These are phyloP conservation scores for Rosa rugosa DNA, from an alignment of 306 rosid species.

Conservation along the genomic window DNA sequence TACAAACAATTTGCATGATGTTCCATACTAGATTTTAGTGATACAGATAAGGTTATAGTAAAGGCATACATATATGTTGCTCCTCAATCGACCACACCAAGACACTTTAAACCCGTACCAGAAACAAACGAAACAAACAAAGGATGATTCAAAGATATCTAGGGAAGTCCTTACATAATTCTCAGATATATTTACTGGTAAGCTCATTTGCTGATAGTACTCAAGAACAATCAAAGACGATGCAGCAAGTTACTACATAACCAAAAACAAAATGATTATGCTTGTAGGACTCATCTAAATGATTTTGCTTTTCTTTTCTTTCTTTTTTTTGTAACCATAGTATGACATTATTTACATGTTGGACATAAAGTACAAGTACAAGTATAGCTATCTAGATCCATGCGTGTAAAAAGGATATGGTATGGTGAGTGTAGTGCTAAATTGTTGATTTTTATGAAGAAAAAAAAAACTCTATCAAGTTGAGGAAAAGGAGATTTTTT, in stretches of 20 bases:
- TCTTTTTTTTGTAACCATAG: background rate
- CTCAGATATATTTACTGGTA: background rate
- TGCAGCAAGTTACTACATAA: constrained; percentile 14
- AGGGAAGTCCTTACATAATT: background rate
- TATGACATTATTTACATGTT: background rate
- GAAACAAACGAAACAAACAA: no score
- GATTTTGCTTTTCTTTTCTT: background rate
- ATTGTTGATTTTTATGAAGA: background rate
- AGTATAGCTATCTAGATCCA: background rate
- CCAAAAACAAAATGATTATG: constrained; percentile 9
- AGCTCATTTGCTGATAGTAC: background rate
- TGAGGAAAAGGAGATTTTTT: background rate
- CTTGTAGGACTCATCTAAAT: constrained; percentile 18
- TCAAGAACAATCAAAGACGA: background rate
- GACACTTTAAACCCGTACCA: no score
- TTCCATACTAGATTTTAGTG: no score
- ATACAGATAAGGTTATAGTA: no score
- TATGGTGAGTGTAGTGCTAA: background rate
- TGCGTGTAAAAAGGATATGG: background rate
- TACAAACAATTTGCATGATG: no score
- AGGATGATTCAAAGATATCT: background rate
- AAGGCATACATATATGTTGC: no score
- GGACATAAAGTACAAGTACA: background rate
- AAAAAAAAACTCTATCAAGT: background rate
- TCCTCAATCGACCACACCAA: no score